Base-by-base conservation (phyloP, 2,329 filamentous ascomycete genomes). In the Emericellopsis atlantica region DNA sequence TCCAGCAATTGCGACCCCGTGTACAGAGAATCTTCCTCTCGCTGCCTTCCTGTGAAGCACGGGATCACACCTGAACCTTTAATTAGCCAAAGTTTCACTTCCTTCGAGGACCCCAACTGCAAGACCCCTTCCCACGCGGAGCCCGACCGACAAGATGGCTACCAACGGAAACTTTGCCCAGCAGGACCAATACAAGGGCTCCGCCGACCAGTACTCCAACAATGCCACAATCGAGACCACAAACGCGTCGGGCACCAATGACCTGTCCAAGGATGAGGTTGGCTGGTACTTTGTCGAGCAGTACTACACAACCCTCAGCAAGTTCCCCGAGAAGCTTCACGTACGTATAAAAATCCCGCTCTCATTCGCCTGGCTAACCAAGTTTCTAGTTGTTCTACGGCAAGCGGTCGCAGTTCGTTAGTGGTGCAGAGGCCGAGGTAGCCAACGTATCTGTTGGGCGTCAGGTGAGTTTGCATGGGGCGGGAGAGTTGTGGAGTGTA, bases 211-310 rank as follows among this genome's bases (percentile, higher is more conserved):
- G 12, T 29, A 29, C 26, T 29, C 26, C 26, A 29, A 29, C 26
- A 29, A 29, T 7, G 45, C 60, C 38, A 52, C 54, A 44, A 59
- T 59, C 42, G 51, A 57, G 44, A 52, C 58, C 36, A 48, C 57
- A 45, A 49, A 54, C 45, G 51, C 54, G 47, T 49, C 55, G 33
- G 54, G 53, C 14, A 32, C 38, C 42, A 65, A 60, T 53, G 69
- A 74, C 52, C 65, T 78, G 33, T 70, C 72, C 53, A 95, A 95
- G 70, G 88, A 95, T 61, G 87, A 96, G 69, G 88, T 98, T 51
- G 92, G 88, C 64, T 98, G 92, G 92, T 96, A 90, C 69, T 98
- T 98, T 53, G 92, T 98, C 44, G 89, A 96, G 75, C 88, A 95
- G 65, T 98, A 95, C 73, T 98, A 98, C 69, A 96, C 86, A 52